These are phyloP conservation scores for Allium sativum DNA, from an alignment of 106 monocot species.

Conservation along the genomic window DNA sequence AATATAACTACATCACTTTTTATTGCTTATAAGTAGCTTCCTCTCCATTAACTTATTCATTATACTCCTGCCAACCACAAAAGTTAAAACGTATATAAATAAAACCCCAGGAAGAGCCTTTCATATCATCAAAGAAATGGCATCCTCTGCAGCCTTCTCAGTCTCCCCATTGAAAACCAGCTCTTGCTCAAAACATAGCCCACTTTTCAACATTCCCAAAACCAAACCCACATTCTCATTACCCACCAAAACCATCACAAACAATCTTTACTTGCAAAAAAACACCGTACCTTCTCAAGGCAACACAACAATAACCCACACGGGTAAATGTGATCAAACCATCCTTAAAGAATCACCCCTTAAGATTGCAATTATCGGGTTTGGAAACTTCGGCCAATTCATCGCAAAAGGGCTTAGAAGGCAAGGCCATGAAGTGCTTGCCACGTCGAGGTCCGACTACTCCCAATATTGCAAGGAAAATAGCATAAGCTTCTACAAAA, in stretches of 20 bases:
- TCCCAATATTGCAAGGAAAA: conserved; percentile 20
- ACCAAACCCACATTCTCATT: background rate
- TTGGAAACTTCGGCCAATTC: conserved; percentile 66
- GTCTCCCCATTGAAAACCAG: background rate
- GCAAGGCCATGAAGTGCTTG: conserved; percentile 45
- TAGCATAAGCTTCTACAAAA: conserved; percentile 31
- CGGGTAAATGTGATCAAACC: background rate
- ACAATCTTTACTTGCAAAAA: background rate
- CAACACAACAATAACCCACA: background rate
- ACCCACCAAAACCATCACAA: background rate
- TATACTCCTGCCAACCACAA: too few species aligned
- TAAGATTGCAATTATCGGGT: conserved; percentile 40
- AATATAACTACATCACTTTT: too few species aligned
- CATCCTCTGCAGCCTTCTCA: background rate
- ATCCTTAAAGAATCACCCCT: conserved; percentile 3
- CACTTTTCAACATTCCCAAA: background rate
- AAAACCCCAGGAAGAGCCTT: too few species aligned
- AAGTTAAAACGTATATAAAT: too few species aligned
- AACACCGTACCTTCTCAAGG: background rate
- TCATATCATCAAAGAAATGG: background rate
- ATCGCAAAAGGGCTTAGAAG: conserved; percentile 29
- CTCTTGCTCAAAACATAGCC: background rate
- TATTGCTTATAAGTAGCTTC: too few species aligned
- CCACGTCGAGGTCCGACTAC: conserved; percentile 53
- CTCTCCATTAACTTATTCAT: too few species aligned